Evolutionary conservation across 2,329 filamentous ascomycete genomes (phyloP).

Genomic region (Colletotrichum scovillei): DNA sequence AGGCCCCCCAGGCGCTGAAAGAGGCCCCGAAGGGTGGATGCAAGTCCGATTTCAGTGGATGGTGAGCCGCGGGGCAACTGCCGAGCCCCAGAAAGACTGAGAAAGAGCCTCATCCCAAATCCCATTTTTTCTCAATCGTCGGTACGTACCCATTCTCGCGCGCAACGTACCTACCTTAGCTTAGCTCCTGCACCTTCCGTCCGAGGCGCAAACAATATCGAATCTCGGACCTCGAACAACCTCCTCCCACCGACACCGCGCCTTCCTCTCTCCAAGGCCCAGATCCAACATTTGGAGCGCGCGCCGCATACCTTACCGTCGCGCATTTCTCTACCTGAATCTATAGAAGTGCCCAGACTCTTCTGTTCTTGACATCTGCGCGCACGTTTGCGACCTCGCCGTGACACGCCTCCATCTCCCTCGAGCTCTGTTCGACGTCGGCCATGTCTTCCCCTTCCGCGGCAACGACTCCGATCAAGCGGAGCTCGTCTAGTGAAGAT

Average conservation of each 20-base stretch:
- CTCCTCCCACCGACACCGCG: not conserved
- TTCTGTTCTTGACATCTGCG: not conserved
- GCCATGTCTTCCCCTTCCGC: slow-evolving; percentile 7
- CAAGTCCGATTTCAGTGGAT: not conserved
- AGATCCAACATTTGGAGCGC: not conserved
- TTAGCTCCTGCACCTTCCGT: too few species aligned
- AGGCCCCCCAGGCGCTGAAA: not conserved
- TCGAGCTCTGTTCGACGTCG: slow-evolving; percentile 5
- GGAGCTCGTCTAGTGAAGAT: slow-evolving; percentile 8
- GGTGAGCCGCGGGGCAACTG: not conserved
- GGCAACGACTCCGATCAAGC: slow-evolving; percentile 21
- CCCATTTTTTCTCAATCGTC: not conserved
- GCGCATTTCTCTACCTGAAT: not conserved
- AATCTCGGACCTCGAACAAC: not conserved
- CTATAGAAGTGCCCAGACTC: not conserved
- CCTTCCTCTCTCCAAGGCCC: not conserved
- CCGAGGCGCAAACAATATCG: not conserved
- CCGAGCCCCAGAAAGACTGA: not conserved
- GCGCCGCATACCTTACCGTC: too few species aligned
- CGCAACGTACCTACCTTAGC: too few species aligned
- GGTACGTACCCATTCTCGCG: not conserved
- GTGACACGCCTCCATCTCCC: not conserved
- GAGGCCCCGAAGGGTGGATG: not conserved
- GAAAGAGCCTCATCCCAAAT: not conserved
- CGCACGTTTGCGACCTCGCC: not conserved